Conservation (phyloP, 257 asterid species). For the Eucommia ulmoides region DNA sequence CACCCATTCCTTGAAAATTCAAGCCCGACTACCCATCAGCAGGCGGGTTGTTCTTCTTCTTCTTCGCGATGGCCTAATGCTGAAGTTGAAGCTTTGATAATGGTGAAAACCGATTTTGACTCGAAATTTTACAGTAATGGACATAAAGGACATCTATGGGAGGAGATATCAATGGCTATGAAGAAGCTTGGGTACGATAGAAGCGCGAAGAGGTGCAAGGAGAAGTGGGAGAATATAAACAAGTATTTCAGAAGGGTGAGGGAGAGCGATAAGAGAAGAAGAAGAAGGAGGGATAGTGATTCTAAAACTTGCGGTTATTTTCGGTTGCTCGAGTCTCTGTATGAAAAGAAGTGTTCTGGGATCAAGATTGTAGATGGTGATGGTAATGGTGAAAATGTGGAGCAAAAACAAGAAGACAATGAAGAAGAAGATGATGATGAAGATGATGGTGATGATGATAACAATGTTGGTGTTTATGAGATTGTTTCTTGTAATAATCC, state of each 20-base stretch:
- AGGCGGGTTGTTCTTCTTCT: too few relatives aligned
- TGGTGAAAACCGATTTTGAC: slow-evolving; percentile 47
- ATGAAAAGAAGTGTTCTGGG: slow-evolving; percentile 35
- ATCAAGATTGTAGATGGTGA: slow-evolving; percentile 22
- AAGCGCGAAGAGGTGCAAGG: slow-evolving; percentile 72
- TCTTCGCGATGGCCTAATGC: slow-evolving; percentile 77
- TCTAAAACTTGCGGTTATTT: slow-evolving; percentile 73
- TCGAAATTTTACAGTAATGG: slow-evolving; percentile 45
- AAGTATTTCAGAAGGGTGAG: slow-evolving; percentile 69
- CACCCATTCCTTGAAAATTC: slow-evolving; percentile 22
- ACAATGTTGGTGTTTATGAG: slow-evolving; percentile 29
- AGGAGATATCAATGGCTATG: slow-evolving; percentile 57
- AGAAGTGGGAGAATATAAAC: slow-evolving; percentile 84
- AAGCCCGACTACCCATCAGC: slow-evolving; percentile 15
- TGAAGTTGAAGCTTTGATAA: slow-evolving; percentile 61
- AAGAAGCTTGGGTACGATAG: slow-evolving; percentile 53
- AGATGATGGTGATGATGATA: too few relatives aligned
- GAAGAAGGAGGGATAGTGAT: slow-evolving; percentile 44
- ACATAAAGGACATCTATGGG: slow-evolving; percentile 66
- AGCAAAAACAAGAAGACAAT: slow-evolving; percentile 21
- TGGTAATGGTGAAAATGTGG: slow-evolving; percentile 15
- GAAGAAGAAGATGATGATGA: slow-evolving; percentile 20
- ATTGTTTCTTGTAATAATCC: slow-evolving; percentile 22
- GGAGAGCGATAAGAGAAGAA: slow-evolving; percentile 55
- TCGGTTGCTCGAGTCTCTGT: slow-evolving; percentile 45